Evolutionary conservation across 495 filamentous ascomycete species (phyloP).

Genomic region (Talaromyces nanjingensis): DNA sequence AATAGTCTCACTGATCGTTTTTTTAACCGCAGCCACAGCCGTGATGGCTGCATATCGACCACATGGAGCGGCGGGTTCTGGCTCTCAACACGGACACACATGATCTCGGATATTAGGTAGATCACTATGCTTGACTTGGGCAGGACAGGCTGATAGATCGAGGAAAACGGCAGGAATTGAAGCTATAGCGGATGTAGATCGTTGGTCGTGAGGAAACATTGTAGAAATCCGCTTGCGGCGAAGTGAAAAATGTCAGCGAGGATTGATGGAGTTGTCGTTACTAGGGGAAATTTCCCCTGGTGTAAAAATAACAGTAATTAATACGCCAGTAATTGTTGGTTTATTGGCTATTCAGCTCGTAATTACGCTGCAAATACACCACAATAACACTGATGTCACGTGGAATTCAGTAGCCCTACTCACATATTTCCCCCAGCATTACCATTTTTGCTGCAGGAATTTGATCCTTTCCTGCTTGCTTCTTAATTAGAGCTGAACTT

Average conservation of each 20-base stretch:
- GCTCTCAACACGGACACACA: not conserved
- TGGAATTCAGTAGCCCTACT: conserved; percentile 2
- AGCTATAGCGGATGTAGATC: not conserved
- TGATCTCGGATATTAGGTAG: not conserved
- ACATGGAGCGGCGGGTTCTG: not conserved
- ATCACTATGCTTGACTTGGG: not conserved
- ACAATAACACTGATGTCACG: conserved; percentile 2
- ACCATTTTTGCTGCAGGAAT: not conserved
- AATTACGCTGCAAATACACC: conserved; percentile 1
- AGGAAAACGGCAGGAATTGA: not conserved
- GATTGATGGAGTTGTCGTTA: not conserved
- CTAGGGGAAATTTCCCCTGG: not conserved
- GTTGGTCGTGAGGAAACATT: not conserved
- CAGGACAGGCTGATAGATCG: not conserved
- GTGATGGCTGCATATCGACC: not conserved
- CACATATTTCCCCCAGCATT: not conserved
- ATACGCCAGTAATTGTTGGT: not conserved
- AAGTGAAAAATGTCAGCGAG: not conserved
- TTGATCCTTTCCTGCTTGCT: not conserved
- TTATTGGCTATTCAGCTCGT: not conserved
- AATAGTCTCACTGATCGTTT: not conserved
- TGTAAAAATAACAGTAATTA: not conserved
- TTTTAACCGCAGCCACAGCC: conserved; percentile 3
- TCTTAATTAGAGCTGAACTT: not conserved
- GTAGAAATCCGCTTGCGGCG: not conserved